Evolutionary conservation across 2,329 filamentous ascomycete genomes (phyloP), one percentile per base, ranked within the genome.

Genomic region (Thielaviopsis punctulata): DNA sequence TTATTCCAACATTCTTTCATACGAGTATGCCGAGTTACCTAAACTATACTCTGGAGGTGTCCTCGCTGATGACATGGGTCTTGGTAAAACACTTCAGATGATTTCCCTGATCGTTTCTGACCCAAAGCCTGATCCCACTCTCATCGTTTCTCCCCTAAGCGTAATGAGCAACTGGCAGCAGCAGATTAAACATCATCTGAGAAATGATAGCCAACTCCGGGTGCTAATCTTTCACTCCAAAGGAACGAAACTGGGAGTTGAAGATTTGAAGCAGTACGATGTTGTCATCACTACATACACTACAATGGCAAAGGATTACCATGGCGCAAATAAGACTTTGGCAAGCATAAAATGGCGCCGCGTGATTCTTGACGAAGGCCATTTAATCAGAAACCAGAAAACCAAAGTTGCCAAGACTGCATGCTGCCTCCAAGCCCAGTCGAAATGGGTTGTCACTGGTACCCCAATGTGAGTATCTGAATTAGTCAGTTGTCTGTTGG

Each of bases 161-260:
- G 86, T 94, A 19, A 89, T 94, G 84, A 88, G 82, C 61, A 94
- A 94, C 59, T 95, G 88, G 88, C 79, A 77, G 59, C 79, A 82
- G 51, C 87, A 94, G 64, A 84, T 90, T 51, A 70, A 76, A 56
- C 73, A 75, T 36, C 88, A 95, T 60, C 75, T 90, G 45, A 73
- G 78, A 36, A 63, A 71, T 4, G 73, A 82, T n/a, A 67, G 77
- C 52, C 66, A 70, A 1, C 77, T 86, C 6, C 78, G 73, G 9
- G 72, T 92, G 4, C 71, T 87, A 59, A 79, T 82, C 27, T 92
- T 90, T 61, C 86, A 95, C 60, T 84, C 67, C 58, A 25, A 51
- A 51, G 22, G 27, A 30, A 72, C 58, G 71, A 80, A 77, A 56
- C 68, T 73, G 52, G 73, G 75, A 51, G 69, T 67, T 1, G 60